phyloP scores from a whole-genome alignment of 805 yeast species.

The baker's yeast (Saccharomyces cerevisiae) region DNA sequence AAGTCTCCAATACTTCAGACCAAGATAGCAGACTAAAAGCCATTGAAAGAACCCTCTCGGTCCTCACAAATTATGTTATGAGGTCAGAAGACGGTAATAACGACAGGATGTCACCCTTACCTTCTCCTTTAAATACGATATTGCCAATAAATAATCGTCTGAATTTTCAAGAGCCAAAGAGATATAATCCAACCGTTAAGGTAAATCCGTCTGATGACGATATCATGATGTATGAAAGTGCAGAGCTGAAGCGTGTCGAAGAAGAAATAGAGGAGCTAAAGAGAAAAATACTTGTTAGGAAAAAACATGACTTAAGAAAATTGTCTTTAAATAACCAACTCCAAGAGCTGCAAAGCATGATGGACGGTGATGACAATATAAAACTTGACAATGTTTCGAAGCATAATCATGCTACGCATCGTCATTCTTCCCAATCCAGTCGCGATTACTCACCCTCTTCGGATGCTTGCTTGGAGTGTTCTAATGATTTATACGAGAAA shows the following conservation, averaged over 20 bases:
- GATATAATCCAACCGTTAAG: neutral
- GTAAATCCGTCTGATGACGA: constrained; percentile 27
- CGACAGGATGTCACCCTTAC: neutral
- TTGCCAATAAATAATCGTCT: neutral
- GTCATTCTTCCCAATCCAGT: neutral
- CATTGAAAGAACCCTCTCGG: neutral
- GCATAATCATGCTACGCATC: neutral
- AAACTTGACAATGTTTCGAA: neutral
- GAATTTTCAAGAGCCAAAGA: constrained; percentile 16
- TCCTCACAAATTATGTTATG: neutral
- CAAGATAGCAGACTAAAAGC: neutral
- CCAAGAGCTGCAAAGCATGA: constrained; percentile 20
- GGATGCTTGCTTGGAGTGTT: neutral
- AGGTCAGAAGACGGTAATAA: neutral
- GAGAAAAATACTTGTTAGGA: constrained; percentile 27
- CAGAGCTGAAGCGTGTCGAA: constrained; percentile 30
- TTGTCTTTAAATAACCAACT: constrained; percentile 28
- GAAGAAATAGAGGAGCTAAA: constrained; percentile 28
- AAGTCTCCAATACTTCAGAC: neutral
- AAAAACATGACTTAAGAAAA: constrained; percentile 32
- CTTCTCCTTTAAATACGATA: neutral
- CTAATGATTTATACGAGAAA: neutral
- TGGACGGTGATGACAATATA: constrained; percentile 9
- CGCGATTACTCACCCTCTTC: constrained; percentile 1
- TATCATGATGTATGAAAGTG: constrained; percentile 29